Base-by-base conservation (phyloP, 495 filamentous ascomycete species). In the Staphylotrichum longicolle region DNA sequence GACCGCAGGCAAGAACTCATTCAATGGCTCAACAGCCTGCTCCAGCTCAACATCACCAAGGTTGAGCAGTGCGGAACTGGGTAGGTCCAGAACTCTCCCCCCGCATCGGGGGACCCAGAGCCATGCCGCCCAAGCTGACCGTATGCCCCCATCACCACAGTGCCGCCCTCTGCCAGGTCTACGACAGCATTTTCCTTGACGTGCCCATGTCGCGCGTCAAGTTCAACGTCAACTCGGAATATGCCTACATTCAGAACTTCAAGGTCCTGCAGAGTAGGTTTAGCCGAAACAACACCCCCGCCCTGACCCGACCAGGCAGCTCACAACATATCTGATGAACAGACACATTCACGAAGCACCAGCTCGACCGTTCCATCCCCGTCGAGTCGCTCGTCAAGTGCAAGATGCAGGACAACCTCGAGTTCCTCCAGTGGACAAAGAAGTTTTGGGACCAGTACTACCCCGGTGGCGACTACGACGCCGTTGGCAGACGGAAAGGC, bases 321-420 rank as follows among this genome's bases (percentile, higher is more conserved):
- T 27, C 20, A 27, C 20, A 27, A 27, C 1, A 27, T 27, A 27
- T 27, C 20, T 27, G 20, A 27, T 27, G 37, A 46, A 14, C 57
- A 96, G 92, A 88, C 73, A 80, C 85, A 50, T 98, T 98, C 72
- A 83, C 88, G 41, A 86, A 86, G 66, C 93, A 98, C 77, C 74
- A 82, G 41, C 85, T 98, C 74, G 91, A 97, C 57, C 91, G 90
- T 66, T 86, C 86, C 32, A 85, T 98, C 63, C 92, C 91, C 65
- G 88, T 97, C 67, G 86, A 96, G 74, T 78, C 83, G 65, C 87
- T 98, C 58, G 83, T 91, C 64, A 98, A 97, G 77, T 98, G 94
- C 82, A 96, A 95, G 79, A 98, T 98, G 91, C 94, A 98, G 78
- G 94, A 98, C 74, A 98, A 98, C 79, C 91, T 98, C 63, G 95